Percentiles rank a stretch among this genome's conserved stretches.
Evolutionary conservation across 768 basidiomycete genomes (phyloP).

Genomic region (Leccinum sublutescens): DNA sequence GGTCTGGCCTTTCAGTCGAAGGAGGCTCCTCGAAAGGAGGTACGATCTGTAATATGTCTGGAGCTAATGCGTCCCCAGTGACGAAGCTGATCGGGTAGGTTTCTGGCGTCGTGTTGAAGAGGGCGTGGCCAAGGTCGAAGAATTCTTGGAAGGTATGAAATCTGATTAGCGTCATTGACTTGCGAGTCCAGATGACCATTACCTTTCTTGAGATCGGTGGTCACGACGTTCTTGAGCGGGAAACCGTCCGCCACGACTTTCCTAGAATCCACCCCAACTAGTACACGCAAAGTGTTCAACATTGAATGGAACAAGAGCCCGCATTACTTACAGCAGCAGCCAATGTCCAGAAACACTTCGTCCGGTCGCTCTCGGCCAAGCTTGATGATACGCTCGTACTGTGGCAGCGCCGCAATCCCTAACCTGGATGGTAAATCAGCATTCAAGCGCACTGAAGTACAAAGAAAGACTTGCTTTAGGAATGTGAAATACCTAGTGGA

Average conservation of each 20-base stretch:
- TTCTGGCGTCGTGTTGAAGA: constrained; percentile 55
- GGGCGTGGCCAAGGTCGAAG: constrained; percentile 56
- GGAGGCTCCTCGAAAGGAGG: constrained; percentile 31
- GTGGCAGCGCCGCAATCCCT: constrained; percentile 11
- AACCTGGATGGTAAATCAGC: constrained; percentile 2
- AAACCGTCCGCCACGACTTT: constrained; percentile 43
- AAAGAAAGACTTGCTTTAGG: constrained; percentile 13
- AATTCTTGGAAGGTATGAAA: constrained; percentile 39
- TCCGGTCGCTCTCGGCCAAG: constrained; percentile 36
- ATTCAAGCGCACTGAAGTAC: neutral
- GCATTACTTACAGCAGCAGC: constrained; percentile 40
- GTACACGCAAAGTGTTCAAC: neutral
- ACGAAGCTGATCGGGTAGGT: constrained; percentile 54
- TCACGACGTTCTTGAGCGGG: constrained; percentile 38
- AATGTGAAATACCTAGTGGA: constrained; percentile 30
- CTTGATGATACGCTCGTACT: constrained; percentile 30
- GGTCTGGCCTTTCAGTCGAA: constrained; percentile 21
- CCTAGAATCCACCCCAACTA: constrained; percentile 36
- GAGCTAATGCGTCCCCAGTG: constrained; percentile 53
- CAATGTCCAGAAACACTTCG: constrained; percentile 44
- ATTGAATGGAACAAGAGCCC: neutral
- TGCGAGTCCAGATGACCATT: neutral
- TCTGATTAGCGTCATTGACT: neutral
- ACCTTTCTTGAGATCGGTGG: constrained; percentile 42
- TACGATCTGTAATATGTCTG: constrained; percentile 37